A percentile compares a stretch with the other conserved stretches of the same genome.
Evolutionary conservation across 805 yeast species (phyloP).

Genomic region (Wickerhamomyces hampshirensis): DNA sequence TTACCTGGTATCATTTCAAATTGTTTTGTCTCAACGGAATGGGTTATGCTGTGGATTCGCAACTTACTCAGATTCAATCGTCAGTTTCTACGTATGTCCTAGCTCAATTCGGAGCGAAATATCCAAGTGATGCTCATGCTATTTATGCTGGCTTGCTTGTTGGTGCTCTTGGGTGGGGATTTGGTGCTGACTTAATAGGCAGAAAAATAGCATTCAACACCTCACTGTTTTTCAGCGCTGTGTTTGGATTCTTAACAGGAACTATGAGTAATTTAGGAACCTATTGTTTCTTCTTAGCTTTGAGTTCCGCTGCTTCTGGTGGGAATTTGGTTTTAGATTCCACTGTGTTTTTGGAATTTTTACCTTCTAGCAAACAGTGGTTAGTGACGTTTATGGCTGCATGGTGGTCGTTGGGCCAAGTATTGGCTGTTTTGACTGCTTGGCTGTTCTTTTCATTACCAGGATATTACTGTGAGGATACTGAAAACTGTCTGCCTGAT

Average conservation of each 20-base stretch:
- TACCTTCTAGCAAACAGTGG: conserved; percentile 46
- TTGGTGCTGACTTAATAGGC: conserved; percentile 47
- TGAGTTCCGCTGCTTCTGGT: conserved; percentile 43
- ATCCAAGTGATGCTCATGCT: conserved; percentile 38
- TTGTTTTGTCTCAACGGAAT: conserved; percentile 44
- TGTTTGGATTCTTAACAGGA: conserved; percentile 44
- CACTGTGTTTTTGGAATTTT: conserved; percentile 42
- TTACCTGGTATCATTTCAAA: conserved; percentile 47
- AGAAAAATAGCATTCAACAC: conserved; percentile 43
- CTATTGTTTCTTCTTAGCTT: conserved; percentile 41
- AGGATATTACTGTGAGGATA: conserved; percentile 40
- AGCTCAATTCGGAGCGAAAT: conserved; percentile 38
- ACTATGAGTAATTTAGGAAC: conserved; percentile 43
- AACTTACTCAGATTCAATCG: conserved; percentile 40
- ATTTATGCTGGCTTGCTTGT: conserved; percentile 42
- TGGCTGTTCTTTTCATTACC: conserved; percentile 44
- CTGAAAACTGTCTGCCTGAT: conserved; percentile 33
- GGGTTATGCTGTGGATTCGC: conserved; percentile 49
- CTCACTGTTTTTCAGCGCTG: conserved; percentile 38
- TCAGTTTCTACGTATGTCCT: conserved; percentile 41
- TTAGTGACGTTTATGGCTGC: conserved; percentile 45
- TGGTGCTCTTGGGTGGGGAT: conserved; percentile 49
- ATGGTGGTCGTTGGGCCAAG: conserved; percentile 57
- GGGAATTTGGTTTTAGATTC: conserved; percentile 50
- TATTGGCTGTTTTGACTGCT: conserved; percentile 40